Conservation (phyloP, 345 rosid species). For the Chamaenerion angustifolium region DNA sequence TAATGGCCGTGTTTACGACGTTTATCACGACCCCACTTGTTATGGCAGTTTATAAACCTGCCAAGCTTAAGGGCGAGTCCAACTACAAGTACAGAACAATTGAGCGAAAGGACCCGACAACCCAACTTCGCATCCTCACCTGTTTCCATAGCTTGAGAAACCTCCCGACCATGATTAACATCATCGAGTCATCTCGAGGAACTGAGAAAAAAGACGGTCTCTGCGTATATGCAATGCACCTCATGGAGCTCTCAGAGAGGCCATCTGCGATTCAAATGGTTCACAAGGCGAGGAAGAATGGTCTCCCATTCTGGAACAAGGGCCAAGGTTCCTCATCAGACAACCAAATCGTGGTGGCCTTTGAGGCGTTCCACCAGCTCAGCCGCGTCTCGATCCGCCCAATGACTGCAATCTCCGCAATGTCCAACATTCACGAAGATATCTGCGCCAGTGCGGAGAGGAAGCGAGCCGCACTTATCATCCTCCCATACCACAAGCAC, state of each 20-base stretch:
- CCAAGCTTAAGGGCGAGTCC: constrained; percentile 13
- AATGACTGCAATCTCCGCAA: constrained; percentile 60
- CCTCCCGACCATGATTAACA: constrained; percentile 40
- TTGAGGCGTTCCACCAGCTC: constrained; percentile 52
- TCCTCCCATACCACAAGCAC: constrained; percentile 76
- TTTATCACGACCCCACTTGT: constrained; percentile 58
- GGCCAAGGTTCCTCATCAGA: constrained; percentile 14
- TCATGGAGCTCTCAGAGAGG: constrained; percentile 81
- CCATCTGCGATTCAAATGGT: constrained; percentile 84
- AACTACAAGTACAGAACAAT: constrained; percentile 40
- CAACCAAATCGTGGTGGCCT: constrained; percentile 62
- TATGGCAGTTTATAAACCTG: constrained; percentile 51
- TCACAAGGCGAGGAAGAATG: constrained; percentile 70
- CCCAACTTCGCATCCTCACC: constrained; percentile 32
- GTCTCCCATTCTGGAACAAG: constrained; percentile 82
- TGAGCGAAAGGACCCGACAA: constrained; percentile 20
- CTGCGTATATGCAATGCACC: constrained; percentile 68
- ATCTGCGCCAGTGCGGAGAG: constrained; percentile 47
- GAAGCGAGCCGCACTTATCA: constrained; percentile 47
- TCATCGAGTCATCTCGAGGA: constrained; percentile 62
- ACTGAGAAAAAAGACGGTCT: constrained; percentile 37
- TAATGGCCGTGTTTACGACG: constrained; percentile 75
- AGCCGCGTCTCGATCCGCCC: constrained; percentile 56
- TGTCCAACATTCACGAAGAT: constrained; percentile 57
- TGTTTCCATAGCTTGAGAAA: constrained; percentile 47